phyloP scores from a whole-genome alignment of 768 basidiomycete species.

The Panellus pusillus region DNA sequence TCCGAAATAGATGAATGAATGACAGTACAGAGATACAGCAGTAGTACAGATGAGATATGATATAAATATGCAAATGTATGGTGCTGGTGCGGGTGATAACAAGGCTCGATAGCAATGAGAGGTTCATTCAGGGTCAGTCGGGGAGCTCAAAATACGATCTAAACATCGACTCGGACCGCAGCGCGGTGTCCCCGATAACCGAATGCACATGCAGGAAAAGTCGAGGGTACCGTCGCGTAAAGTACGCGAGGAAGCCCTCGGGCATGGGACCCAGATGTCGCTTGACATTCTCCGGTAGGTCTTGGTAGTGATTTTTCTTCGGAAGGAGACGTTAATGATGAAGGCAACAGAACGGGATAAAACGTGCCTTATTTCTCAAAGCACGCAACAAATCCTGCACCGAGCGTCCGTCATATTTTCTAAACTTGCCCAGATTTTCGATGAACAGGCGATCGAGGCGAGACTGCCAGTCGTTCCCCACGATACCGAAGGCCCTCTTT shows the following conservation, averaged over 20 bases:
- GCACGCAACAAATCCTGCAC: slow-evolving; percentile 93
- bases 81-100: slow-evolving; percentile 11
- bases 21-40: slow-evolving; percentile 1
- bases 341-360: neutral
- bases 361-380: slow-evolving; percentile 86
- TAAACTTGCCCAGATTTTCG: slow-evolving; percentile 94
- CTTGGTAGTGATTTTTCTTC: slow-evolving; percentile 98
- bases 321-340: neutral
- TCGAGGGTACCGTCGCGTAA: slow-evolving; percentile 87
- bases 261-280: slow-evolving; percentile 89
- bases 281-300: slow-evolving; percentile 89
- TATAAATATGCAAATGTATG: slow-evolving; percentile 11
- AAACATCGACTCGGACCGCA: slow-evolving; percentile 88
- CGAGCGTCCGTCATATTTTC: slow-evolving; percentile 91
- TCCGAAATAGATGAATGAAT: too few species aligned
- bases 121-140: slow-evolving; percentile 34
- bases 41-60: slow-evolving; percentile 19
- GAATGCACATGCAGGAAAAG: slow-evolving; percentile 90
- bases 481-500: slow-evolving; percentile 66
- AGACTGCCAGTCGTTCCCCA: slow-evolving; percentile 89
- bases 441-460: slow-evolving; percentile 87
- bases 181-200: slow-evolving; percentile 72
- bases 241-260: slow-evolving; percentile 88
- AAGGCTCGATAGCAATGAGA: slow-evolving; percentile 7
- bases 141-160: slow-evolving; percentile 80